Conservation (phyloP, 768 basidiomycete genomes). For the Daedaleopsis nitida region DNA sequence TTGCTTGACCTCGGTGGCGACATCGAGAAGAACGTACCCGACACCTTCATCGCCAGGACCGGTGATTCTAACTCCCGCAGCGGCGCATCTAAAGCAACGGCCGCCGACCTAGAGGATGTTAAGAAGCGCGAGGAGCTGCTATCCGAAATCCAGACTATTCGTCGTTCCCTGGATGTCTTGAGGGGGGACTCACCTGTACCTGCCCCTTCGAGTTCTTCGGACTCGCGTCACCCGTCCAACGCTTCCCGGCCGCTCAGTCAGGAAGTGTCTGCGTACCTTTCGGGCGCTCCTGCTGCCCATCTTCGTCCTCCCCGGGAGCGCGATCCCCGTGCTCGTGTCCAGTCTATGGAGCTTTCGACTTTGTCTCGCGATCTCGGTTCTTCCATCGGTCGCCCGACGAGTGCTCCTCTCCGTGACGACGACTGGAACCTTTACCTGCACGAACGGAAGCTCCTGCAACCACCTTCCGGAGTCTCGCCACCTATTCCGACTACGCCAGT, state of each 20-base stretch:
- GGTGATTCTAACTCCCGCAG: slow-evolving; percentile 31
- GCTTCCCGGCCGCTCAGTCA: slow-evolving; percentile 71
- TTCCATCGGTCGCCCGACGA: slow-evolving; percentile 68
- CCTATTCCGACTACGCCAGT: slow-evolving; percentile 68
- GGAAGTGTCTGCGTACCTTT: slow-evolving; percentile 54
- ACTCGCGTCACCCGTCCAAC: slow-evolving; percentile 59
- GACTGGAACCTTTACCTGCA: slow-evolving; percentile 88
- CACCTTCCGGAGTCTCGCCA: slow-evolving; percentile 77
- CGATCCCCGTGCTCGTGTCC: slow-evolving; percentile 69
- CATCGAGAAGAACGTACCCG: slow-evolving; percentile 75
- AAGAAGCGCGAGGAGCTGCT: slow-evolving; percentile 72
- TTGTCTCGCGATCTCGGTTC: slow-evolving; percentile 47
- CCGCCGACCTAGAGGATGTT: slow-evolving; percentile 55
- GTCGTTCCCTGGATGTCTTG: slow-evolving; percentile 75
- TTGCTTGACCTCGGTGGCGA: slow-evolving; percentile 74
- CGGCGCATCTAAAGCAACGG: slow-evolving; percentile 31
- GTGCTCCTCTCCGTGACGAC: slow-evolving; percentile 70
- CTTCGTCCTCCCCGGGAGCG: slow-evolving; percentile 69
- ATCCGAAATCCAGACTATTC: slow-evolving; percentile 77
- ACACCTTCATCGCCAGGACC: slow-evolving; percentile 59
- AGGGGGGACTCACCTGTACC: slow-evolving; percentile 69
- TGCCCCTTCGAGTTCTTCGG: slow-evolving; percentile 54
- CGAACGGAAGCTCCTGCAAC: slow-evolving; percentile 82
- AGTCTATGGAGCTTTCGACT: slow-evolving; percentile 66
- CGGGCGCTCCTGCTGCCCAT: slow-evolving; percentile 52